Evolutionary conservation across 805 yeast species (phyloP).

Genomic region (Saccharomycopsis selenospora): DNA sequence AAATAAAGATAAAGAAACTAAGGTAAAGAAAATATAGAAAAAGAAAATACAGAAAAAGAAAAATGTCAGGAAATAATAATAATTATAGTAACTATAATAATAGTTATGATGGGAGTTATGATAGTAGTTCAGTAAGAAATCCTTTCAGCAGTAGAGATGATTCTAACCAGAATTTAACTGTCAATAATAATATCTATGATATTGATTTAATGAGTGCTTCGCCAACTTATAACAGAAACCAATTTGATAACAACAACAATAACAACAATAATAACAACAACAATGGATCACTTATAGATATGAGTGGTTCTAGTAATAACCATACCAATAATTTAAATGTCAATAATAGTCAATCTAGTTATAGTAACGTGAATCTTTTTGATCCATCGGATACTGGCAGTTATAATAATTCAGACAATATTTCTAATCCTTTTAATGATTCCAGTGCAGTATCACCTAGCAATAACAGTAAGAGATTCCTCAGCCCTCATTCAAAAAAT

Average conservation of each 20-base stretch:
- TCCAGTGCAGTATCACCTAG: not conserved
- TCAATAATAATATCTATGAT: slow-evolving; percentile 6
- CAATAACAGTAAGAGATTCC: not conserved
- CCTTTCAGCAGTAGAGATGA: too few relatives aligned
- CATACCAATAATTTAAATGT: not conserved
- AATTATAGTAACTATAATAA: too few relatives aligned
- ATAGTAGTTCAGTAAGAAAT: too few relatives aligned
- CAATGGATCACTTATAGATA: not conserved
- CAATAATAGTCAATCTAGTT: not conserved
- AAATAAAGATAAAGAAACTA: too few relatives aligned
- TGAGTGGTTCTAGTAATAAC: not conserved
- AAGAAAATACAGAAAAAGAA: too few relatives aligned
- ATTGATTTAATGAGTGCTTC: slow-evolving; percentile 21
- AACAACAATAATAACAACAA: not conserved
- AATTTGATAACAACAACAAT: not conserved
- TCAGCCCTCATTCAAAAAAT: not conserved
- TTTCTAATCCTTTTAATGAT: slow-evolving; percentile 15
- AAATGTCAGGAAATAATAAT: too few relatives aligned
- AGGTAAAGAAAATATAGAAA: too few relatives aligned
- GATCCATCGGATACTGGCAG: slow-evolving; percentile 4
- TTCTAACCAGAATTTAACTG: not conserved
- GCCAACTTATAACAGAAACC: slow-evolving; percentile 8
- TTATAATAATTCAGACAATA: not conserved
- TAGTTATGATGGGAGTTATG: too few relatives aligned
- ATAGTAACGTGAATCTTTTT: not conserved